Conservation (phyloP, 169 alveolate species). For the Plasmodium malariae region DNA sequence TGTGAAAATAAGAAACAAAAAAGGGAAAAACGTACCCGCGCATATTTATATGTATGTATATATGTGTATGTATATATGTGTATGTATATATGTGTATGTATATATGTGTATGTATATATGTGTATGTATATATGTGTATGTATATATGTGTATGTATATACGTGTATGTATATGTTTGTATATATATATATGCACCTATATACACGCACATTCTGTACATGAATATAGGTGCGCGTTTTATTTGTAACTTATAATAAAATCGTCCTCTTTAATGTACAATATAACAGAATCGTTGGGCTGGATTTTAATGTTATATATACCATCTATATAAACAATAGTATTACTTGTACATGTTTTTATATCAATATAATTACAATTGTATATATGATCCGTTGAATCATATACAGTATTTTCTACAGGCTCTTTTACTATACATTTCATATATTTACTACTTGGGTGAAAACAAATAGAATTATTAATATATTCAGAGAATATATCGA, state of each 20-base stretch:
- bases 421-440: constrained; percentile 85
- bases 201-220: neutral
- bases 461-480: constrained; percentile 80
- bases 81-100: neutral
- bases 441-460: constrained; percentile 75
- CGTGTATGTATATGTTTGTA: neutral
- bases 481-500: constrained; percentile 76
- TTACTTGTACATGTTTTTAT: constrained; percentile 65
- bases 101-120: neutral
- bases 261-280: constrained; percentile 48
- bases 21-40: too few species aligned
- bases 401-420: constrained; percentile 77
- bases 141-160: neutral
- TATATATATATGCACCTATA: neutral
- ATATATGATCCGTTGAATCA: constrained; percentile 59
- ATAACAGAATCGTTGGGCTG: constrained; percentile 64
- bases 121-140: neutral
- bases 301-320: constrained; percentile 62
- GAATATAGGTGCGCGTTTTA: neutral
- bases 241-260: constrained; percentile 48
- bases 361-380: constrained; percentile 35
- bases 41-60: neutral
- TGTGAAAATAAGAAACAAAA: too few species aligned
- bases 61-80: neutral
- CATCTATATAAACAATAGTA: constrained; percentile 73